These are phyloP conservation scores for Macrocybe gigantea DNA, from an alignment of 768 basidiomycete species.

Conservation along the genomic window DNA sequence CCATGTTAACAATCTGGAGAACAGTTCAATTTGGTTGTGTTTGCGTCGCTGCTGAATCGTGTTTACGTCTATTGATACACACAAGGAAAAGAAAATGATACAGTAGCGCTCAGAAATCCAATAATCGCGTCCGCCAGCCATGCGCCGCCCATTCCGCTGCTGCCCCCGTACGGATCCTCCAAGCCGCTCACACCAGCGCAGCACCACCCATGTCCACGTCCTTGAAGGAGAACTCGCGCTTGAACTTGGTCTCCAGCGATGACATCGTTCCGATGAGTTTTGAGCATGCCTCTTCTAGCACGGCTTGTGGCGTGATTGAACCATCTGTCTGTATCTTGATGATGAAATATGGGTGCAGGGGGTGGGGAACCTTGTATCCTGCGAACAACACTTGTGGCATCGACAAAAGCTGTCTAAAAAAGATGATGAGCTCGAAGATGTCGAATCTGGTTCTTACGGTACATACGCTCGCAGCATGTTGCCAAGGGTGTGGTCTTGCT, in stretches of 20 bases:
- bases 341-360: slow-evolving; percentile 88
- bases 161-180: slow-evolving; percentile 47
- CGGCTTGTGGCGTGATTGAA: slow-evolving; percentile 70
- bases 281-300: slow-evolving; percentile 79
- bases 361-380: slow-evolving; percentile 97
- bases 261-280: slow-evolving; percentile 71
- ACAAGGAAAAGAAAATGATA: not conserved
- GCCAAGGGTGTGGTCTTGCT: slow-evolving; percentile 95
- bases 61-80: slow-evolving; percentile 1
- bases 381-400: slow-evolving; percentile 91
- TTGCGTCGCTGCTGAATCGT: slow-evolving; percentile 7
- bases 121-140: slow-evolving; percentile 19
- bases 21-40: slow-evolving; percentile 1
- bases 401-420: slow-evolving; percentile 71
- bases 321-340: slow-evolving; percentile 97
- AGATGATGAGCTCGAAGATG: not conserved
- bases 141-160: slow-evolving; percentile 10
- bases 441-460: slow-evolving; percentile 1
- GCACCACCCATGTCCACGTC: slow-evolving; percentile 43
- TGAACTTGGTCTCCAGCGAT: slow-evolving; percentile 70
- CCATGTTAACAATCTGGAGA: slow-evolving; percentile 28
- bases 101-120: slow-evolving; percentile 15
- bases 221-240: slow-evolving; percentile 77
- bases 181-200: slow-evolving; percentile 14
- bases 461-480: slow-evolving; percentile 94